phyloP scores from a whole-genome alignment of 257 asterid genomes.

The Solanum microdontum region DNA sequence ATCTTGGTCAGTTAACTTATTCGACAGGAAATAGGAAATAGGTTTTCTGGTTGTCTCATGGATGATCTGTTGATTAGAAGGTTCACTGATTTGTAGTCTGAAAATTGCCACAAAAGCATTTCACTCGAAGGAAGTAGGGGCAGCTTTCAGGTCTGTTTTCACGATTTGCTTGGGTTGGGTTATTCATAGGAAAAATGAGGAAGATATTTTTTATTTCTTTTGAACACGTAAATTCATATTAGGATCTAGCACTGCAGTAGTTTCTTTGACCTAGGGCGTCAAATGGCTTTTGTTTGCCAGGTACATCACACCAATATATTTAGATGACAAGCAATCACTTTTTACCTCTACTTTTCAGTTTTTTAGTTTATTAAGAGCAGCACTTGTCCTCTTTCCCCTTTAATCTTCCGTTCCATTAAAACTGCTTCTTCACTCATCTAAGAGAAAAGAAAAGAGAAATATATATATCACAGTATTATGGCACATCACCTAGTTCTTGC shows the following conservation, averaged over 20 bases:
- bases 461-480: background rate
- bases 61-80: background rate
- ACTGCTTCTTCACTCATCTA: background rate
- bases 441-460: background rate
- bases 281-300: background rate
- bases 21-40: background rate
- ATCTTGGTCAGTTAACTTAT: background rate
- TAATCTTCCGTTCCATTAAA: background rate
- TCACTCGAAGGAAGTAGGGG: background rate
- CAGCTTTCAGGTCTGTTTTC: background rate
- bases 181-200: background rate
- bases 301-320: background rate
- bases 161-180: background rate
- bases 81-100: background rate
- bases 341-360: background rate
- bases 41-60: background rate
- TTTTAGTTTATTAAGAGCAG: background rate
- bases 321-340: background rate
- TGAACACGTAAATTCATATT: background rate
- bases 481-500: background rate
- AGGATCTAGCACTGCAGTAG: background rate
- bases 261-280: background rate
- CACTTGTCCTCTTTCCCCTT: background rate
- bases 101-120: background rate
- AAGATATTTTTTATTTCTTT: background rate